phyloP scores from a whole-genome alignment of 129 eudicot species.

The Flaveria linearis region DNA sequence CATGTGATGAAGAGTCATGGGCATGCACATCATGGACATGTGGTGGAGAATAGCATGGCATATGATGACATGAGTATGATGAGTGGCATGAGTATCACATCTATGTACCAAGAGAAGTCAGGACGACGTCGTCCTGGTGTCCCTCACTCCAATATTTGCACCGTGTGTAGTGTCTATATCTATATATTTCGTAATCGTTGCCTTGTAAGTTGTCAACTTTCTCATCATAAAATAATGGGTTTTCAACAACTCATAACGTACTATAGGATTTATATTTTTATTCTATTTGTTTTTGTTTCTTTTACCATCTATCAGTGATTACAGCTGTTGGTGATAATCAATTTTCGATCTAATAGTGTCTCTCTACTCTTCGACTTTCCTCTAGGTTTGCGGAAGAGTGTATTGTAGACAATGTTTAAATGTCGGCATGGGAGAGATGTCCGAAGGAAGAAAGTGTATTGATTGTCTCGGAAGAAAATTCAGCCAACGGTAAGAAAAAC shows the following conservation, averaged over 20 bases:
- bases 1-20: slow-evolving; percentile 21
- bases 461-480: slow-evolving; percentile 74
- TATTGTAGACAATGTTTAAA: slow-evolving; percentile 71
- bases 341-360: neutral
- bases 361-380: neutral
- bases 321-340: neutral
- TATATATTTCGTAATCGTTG: slow-evolving; percentile 70
- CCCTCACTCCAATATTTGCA: slow-evolving; percentile 86
- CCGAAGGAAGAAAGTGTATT: slow-evolving; percentile 78
- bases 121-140: slow-evolving; percentile 72
- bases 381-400: slow-evolving; percentile 78
- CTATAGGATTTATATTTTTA: neutral
- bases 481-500: slow-evolving; percentile 59
- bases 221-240: neutral
- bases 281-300: too few relatives aligned
- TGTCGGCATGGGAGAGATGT: slow-evolving; percentile 89
- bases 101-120: slow-evolving; percentile 46
- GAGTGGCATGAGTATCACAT: slow-evolving; percentile 53
- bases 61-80: slow-evolving; percentile 50
- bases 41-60: slow-evolving; percentile 37
- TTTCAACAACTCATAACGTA: too few relatives aligned
- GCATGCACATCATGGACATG: slow-evolving; percentile 27
- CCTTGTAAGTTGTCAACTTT: slow-evolving; percentile 38
- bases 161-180: slow-evolving; percentile 59
- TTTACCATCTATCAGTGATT: too few relatives aligned